Evolutionary conservation across 2,329 filamentous ascomycete species (phyloP).

Genomic region (Talaromyces sp.): DNA sequence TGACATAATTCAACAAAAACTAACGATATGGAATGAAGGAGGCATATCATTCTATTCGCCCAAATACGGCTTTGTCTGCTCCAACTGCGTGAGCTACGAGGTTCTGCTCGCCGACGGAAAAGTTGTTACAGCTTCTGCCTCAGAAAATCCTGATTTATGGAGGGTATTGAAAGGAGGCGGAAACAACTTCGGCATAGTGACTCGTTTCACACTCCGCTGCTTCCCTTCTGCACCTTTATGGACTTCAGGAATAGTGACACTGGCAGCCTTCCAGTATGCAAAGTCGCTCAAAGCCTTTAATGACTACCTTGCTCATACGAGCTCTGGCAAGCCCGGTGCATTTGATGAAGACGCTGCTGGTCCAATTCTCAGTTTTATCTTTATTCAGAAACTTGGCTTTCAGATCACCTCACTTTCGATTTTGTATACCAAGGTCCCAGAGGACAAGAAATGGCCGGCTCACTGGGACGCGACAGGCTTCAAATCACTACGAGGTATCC

Average conservation of each 20-base stretch:
- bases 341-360: constrained; percentile 13
- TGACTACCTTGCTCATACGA: constrained; percentile 9
- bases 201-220: constrained; percentile 10
- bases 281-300: constrained; percentile 12
- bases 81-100: constrained; percentile 9
- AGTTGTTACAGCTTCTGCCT: constrained; percentile 9
- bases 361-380: constrained; percentile 11
- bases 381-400: constrained; percentile 13
- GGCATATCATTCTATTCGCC: constrained; percentile 12
- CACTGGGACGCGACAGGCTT: constrained; percentile 15
- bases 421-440: constrained; percentile 9
- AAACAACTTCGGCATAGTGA: constrained; percentile 15
- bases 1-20: background rate
- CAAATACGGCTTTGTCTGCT: constrained; percentile 9
- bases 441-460: constrained; percentile 13
- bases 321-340: constrained; percentile 5
- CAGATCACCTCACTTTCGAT: constrained; percentile 11
- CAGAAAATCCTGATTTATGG: constrained; percentile 7
- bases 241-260: constrained; percentile 9
- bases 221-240: constrained; percentile 9
- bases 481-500: constrained; percentile 10
- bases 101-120: constrained; percentile 14
- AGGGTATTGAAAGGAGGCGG: constrained; percentile 7
- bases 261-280: constrained; percentile 9
- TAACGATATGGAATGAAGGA: background rate